These are phyloP conservation scores for Talaromyces liani DNA, from an alignment of 495 filamentous ascomycete species.

Conservation along the genomic window DNA sequence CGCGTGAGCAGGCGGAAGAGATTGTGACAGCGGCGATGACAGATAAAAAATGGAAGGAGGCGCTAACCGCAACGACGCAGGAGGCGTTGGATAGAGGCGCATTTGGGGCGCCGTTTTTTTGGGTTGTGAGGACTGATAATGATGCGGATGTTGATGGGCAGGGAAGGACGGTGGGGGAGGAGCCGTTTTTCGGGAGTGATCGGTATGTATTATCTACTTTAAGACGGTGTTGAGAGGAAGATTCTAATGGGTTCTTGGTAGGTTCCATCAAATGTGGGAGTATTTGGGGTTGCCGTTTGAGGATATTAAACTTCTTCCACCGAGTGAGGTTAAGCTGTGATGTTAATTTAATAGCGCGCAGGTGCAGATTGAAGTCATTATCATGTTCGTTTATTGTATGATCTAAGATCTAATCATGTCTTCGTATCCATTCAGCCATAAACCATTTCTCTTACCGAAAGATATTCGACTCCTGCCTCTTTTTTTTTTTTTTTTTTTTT, in stretches of 20 bases:
- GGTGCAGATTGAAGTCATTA: neutral
- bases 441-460: neutral
- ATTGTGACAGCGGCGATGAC: conserved; percentile 42
- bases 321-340: neutral
- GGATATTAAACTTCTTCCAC: conserved; percentile 15
- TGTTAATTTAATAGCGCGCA: neutral
- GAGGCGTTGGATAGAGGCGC: conserved; percentile 55
- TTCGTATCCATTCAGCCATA: neutral
- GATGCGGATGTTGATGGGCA: conserved; percentile 24
- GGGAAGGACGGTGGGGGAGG: conserved; percentile 43
- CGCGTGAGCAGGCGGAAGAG: conserved; percentile 30
- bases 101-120: conserved; percentile 71
- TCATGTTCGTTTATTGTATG: neutral
- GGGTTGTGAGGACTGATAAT: conserved; percentile 30
- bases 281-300: conserved; percentile 30
- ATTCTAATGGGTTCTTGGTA: neutral
- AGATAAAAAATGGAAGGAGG: conserved; percentile 48
- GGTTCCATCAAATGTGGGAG: conserved; percentile 33
- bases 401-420: conserved; percentile 2
- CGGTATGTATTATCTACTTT: conserved; percentile 41
- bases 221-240: neutral
- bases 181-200: conserved; percentile 72
- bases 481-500: too few species aligned
- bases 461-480: too few species aligned
- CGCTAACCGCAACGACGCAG: conserved; percentile 49